phyloP scores from a whole-genome alignment of 2,329 filamentous ascomycete genomes.

The Diaporthe ilicicola region DNA sequence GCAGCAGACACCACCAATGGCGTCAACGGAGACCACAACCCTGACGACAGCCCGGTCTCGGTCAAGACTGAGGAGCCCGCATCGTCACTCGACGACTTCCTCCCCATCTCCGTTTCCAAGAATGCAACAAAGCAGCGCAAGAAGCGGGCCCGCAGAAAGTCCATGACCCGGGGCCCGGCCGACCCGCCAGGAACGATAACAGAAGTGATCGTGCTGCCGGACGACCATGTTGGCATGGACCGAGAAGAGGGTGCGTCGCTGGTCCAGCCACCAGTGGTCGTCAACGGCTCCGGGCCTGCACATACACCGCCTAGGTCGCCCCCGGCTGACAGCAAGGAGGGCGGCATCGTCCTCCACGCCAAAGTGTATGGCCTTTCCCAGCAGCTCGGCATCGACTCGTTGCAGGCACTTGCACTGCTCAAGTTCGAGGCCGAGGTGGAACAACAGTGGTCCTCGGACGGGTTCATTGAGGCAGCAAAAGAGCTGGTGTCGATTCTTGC shows the following conservation, averaged over 20 bases:
- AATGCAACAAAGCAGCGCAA: background rate
- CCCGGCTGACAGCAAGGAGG: background rate
- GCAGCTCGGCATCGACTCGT: conserved; percentile 31
- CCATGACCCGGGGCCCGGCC: background rate
- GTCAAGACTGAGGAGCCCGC: background rate
- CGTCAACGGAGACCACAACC: background rate
- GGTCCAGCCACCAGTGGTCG: background rate
- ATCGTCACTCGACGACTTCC: background rate
- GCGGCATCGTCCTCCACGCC: conserved; percentile 32
- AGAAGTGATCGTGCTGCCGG: background rate
- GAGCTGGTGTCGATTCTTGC: conserved; percentile 31
- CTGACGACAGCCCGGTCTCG: background rate
- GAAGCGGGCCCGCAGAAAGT: background rate
- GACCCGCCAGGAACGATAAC: background rate
- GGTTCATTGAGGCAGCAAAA: conserved; percentile 32
- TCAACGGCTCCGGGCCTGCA: background rate
- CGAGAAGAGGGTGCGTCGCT: conserved; percentile 5
- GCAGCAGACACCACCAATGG: background rate
- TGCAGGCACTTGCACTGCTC: conserved; percentile 30
- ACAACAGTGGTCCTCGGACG: conserved; percentile 29
- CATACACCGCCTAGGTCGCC: background rate
- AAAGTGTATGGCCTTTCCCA: conserved; percentile 32
- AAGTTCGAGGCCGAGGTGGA: conserved; percentile 31
- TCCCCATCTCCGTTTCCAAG: background rate
- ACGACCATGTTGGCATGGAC: background rate